Evolutionary conservation across 2,329 filamentous ascomycete species (phyloP).

Genomic region (Diplocarpon rosae): DNA sequence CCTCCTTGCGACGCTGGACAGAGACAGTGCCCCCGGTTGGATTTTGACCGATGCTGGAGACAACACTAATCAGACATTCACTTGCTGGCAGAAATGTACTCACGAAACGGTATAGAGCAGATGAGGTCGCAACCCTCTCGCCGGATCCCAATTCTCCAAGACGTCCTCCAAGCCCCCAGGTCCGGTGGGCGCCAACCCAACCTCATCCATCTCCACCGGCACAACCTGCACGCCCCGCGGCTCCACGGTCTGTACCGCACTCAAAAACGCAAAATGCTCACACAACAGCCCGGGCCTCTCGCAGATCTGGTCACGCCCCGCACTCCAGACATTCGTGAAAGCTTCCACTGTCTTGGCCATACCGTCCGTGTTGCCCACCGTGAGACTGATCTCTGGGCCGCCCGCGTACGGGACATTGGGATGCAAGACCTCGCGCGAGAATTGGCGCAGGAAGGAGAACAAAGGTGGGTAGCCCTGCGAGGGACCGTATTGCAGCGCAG

Average conservation of each 20-base stretch:
- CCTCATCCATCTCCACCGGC: constrained; percentile 63
- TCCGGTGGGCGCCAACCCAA: constrained; percentile 69
- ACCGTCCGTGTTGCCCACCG: constrained; percentile 76
- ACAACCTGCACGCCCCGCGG: constrained; percentile 56
- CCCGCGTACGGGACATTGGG: constrained; percentile 68
- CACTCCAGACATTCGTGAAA: constrained; percentile 65
- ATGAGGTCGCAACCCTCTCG: constrained; percentile 65
- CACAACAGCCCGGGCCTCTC: constrained; percentile 68
- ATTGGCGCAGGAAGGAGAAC: constrained; percentile 66
- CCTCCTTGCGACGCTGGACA: constrained; percentile 59
- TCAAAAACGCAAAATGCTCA: constrained; percentile 75
- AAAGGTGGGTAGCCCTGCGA: constrained; percentile 73
- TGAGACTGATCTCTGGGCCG: constrained; percentile 69
- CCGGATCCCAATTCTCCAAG: constrained; percentile 69
- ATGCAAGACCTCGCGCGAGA: constrained; percentile 65
- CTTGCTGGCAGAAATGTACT: constrained; percentile 30
- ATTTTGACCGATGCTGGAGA: constrained; percentile 69
- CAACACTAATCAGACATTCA: constrained; percentile 9
- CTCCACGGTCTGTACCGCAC: constrained; percentile 53
- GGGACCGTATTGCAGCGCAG: constrained; percentile 80
- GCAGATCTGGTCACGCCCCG: constrained; percentile 52
- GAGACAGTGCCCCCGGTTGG: constrained; percentile 70
- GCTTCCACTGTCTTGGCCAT: constrained; percentile 68
- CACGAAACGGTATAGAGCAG: constrained; percentile 84
- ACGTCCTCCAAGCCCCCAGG: constrained; percentile 67